phyloP scores from a whole-genome alignment of 306 rosid species.

The Dalbergia cultrata region DNA sequence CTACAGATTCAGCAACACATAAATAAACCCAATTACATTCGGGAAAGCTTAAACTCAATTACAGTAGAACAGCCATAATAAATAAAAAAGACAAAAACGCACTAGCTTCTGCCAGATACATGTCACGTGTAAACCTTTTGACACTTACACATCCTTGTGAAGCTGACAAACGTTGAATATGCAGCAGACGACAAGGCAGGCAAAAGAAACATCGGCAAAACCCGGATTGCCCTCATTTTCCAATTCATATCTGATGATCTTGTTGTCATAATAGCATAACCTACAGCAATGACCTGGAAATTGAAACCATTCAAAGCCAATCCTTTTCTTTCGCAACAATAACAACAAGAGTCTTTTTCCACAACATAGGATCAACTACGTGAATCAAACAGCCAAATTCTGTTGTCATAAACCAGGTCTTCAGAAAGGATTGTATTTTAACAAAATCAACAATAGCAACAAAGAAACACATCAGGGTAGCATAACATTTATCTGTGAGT shows the following conservation, averaged over 20 bases:
- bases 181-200: conserved; percentile 71
- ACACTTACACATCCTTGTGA: conserved; percentile 82
- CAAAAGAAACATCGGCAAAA: conserved; percentile 91
- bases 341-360: background rate
- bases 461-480: background rate
- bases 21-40: background rate
- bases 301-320: conserved; percentile 45
- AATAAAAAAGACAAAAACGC: background rate
- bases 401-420: background rate
- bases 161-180: conserved; percentile 67
- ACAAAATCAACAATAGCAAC: background rate
- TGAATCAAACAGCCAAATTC: background rate
- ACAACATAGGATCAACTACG: background rate
- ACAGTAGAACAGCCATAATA: conserved; percentile 19
- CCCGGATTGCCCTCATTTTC: conserved; percentile 83
- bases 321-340: background rate
- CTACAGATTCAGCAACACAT: conserved; percentile 11
- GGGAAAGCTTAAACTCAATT: background rate
- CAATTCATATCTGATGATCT: conserved; percentile 72
- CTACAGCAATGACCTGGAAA: conserved; percentile 81
- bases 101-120: background rate
- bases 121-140: background rate
- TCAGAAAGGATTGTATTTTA: background rate
- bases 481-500: background rate
- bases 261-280: conserved; percentile 86